A percentile compares a stretch with the other conserved stretches of the same genome.
These are phyloP conservation scores for Exophiala xenobiotica DNA, from an alignment of 2,329 filamentous ascomycete species.

Conservation along the genomic window DNA sequence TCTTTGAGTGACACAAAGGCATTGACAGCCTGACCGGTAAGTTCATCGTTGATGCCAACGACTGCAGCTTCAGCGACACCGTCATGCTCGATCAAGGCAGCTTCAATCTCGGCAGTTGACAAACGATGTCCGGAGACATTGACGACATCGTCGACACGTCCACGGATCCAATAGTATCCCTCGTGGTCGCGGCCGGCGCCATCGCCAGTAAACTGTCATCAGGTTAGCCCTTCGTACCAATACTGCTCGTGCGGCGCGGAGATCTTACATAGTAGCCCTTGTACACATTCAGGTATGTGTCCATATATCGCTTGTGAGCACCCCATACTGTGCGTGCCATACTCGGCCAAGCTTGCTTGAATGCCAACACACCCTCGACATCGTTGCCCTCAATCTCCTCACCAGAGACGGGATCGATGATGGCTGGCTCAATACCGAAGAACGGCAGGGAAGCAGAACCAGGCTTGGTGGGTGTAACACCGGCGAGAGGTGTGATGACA, in stretches of 20 bases:
- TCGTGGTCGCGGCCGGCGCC: slow-evolving; percentile 95
- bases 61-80: slow-evolving; percentile 91
- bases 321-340: slow-evolving; percentile 98
- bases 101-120: slow-evolving; percentile 97
- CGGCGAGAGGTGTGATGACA: slow-evolving; percentile 89
- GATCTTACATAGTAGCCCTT: slow-evolving; percentile 89
- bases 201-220: slow-evolving; percentile 58
- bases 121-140: slow-evolving; percentile 96
- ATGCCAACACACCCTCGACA: slow-evolving; percentile 92
- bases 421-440: slow-evolving; percentile 96
- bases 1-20: slow-evolving; percentile 94
- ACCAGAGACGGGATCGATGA: slow-evolving; percentile 93
- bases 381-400: slow-evolving; percentile 93
- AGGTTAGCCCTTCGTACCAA: slow-evolving; percentile 15
- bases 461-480: slow-evolving; percentile 93
- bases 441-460: slow-evolving; percentile 94
- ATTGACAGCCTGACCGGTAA: slow-evolving; percentile 95
- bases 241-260: neutral
- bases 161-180: slow-evolving; percentile 99
- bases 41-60: slow-evolving; percentile 86
- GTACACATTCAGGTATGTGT: slow-evolving; percentile 97
- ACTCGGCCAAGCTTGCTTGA: slow-evolving; percentile 97
- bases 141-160: slow-evolving; percentile 96
- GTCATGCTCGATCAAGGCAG: slow-evolving; percentile 88
- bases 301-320: slow-evolving; percentile 97